A percentile compares a stretch with the other conserved stretches of the same genome.
These are phyloP conservation scores for Sarocladium brachiariae DNA, from an alignment of 2,329 filamentous ascomycete species.

Conservation along the genomic window DNA sequence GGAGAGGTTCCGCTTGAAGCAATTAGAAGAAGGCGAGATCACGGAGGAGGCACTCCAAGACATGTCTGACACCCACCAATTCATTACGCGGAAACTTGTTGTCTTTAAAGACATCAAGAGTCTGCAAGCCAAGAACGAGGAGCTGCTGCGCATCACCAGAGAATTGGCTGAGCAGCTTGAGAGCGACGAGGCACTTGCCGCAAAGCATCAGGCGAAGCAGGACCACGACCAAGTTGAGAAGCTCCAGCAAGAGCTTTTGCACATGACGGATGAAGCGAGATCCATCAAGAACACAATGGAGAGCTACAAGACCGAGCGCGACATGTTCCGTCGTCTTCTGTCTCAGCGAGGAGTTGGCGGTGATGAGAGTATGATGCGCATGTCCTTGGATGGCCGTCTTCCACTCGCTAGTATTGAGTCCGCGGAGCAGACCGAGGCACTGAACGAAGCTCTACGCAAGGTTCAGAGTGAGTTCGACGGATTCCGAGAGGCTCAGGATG, in stretches of 20 bases:
- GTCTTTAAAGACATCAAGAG: slow-evolving; percentile 81
- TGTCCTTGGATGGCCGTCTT: slow-evolving; percentile 56
- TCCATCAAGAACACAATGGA: slow-evolving; percentile 78
- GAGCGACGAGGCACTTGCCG: slow-evolving; percentile 72
- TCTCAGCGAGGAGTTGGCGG: slow-evolving; percentile 59
- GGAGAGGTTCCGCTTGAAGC: slow-evolving; percentile 69
- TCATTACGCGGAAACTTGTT: slow-evolving; percentile 85
- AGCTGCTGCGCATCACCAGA: slow-evolving; percentile 74
- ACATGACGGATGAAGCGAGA: slow-evolving; percentile 75
- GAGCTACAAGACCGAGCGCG: slow-evolving; percentile 90
- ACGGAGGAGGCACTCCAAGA: slow-evolving; percentile 64
- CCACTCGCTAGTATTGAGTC: slow-evolving; percentile 54
- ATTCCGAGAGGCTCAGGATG: slow-evolving; percentile 77
- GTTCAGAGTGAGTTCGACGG: slow-evolving; percentile 85
- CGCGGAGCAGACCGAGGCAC: slow-evolving; percentile 49
- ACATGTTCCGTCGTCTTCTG: slow-evolving; percentile 94
- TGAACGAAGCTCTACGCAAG: slow-evolving; percentile 74
- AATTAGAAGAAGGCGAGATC: slow-evolving; percentile 69
- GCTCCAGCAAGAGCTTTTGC: slow-evolving; percentile 64
- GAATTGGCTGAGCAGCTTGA: slow-evolving; percentile 86
- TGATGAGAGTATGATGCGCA: slow-evolving; percentile 65
- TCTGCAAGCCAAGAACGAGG: slow-evolving; percentile 80
- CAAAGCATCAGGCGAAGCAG: slow-evolving; percentile 54
- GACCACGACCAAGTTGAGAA: slow-evolving; percentile 67
- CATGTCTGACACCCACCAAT: slow-evolving; percentile 75